Evolutionary conservation across 176 grass and related monocot species (phyloP), one percentile per base, ranked within the genome.

Genomic region (Eragrostis curvula): DNA sequence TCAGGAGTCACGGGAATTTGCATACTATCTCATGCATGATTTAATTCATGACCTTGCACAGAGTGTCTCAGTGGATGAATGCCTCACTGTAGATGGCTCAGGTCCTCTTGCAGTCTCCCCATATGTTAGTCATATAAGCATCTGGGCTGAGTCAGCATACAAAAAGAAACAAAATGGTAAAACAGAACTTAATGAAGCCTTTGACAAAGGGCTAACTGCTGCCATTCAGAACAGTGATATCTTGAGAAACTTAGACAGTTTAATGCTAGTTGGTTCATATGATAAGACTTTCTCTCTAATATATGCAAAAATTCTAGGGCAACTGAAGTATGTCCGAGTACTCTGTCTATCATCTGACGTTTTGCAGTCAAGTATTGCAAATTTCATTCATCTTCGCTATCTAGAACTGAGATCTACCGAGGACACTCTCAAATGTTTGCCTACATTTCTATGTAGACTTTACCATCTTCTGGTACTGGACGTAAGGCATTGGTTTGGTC

Each of bases 371-470:
- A 32, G 15, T 49, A 27, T 89, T 24, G 28, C 23, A 44, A 73
- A 80, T 5, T 79, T 89, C 29, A 89, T 78, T 70, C 85, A 92
- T 66, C 78, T 92, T 66, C 78, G 86, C 13, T 92, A 89, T 21
- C 20, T 92, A 62, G 78, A 88, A 23, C 73, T 92, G 36, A 70
- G 53, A 6, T 85, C 11, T 39, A 64, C 7, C 0, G 71, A 71
- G 27, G 16, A 27, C 6, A 56, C 24, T 3, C 18, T 2, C 9
- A 69, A 18, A 70, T 20, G 28, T 75, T 80, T 92, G 29, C 90
- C 73, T 20, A 68, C 79, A 0, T 66, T 59, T 28, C 16, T 92
- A 25, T 92, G 83, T 20, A 74, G 57, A 5, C 86, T 92, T 12
- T 86, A 89, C 24, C 56, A 80, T 66, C 80, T 92, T 28, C 41